These are phyloP conservation scores for Clonostachys solani DNA, from an alignment of 2,329 filamentous ascomycete genomes.

Conservation along the genomic window DNA sequence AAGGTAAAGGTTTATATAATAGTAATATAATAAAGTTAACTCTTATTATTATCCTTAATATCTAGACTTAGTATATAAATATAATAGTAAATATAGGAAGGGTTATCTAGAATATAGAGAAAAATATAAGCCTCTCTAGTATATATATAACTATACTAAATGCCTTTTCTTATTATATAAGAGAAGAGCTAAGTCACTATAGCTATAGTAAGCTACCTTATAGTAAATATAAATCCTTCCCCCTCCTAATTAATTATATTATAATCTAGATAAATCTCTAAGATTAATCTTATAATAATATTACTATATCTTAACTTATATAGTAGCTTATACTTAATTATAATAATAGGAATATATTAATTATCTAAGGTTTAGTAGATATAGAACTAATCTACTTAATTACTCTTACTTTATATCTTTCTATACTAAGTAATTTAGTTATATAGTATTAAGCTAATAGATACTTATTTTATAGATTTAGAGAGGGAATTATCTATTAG, in stretches of 20 bases:
- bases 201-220: constrained; percentile 21
- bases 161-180: constrained; percentile 20
- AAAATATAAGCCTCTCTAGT: constrained; percentile 26
- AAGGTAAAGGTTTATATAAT: constrained; percentile 32
- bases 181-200: constrained; percentile 33
- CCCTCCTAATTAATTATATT: constrained; percentile 24
- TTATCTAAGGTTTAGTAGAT: constrained; percentile 1
- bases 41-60: constrained; percentile 22
- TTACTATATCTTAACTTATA: constrained; percentile 26
- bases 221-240: constrained; percentile 17
- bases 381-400: constrained; percentile 1
- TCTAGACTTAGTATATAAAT: constrained; percentile 25
- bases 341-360: constrained; percentile 13
- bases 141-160: constrained; percentile 24
- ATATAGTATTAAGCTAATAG: constrained; percentile 9
- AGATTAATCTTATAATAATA: constrained; percentile 21
- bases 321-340: constrained; percentile 32
- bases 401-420: background rate
- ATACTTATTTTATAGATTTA: constrained; percentile 11
- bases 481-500: constrained; percentile 12
- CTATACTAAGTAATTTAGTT: background rate
- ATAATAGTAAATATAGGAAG: constrained; percentile 22
- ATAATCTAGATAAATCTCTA: constrained; percentile 23
- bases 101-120: constrained; percentile 23
- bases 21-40: constrained; percentile 26